Percentiles rank a stretch among this genome's conserved stretches.
These are phyloP conservation scores for Chiua virens DNA, from an alignment of 768 basidiomycete genomes.

Conservation along the genomic window DNA sequence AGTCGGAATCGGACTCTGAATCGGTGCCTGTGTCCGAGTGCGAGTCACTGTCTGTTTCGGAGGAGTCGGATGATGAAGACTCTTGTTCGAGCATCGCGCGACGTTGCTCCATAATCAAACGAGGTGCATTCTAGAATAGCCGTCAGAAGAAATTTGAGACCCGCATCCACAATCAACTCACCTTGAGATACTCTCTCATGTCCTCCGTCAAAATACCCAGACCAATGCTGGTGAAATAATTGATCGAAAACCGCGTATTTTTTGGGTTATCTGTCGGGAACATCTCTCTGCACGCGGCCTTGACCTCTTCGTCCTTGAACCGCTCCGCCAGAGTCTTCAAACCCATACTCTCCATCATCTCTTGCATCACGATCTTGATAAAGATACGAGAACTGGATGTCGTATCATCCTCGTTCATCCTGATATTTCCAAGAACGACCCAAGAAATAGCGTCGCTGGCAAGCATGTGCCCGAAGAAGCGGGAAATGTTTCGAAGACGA, in stretches of 20 bases:
- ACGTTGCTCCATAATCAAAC: slow-evolving; percentile 91
- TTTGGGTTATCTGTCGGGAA: slow-evolving; percentile 97
- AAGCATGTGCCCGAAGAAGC: slow-evolving; percentile 93
- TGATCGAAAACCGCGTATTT: slow-evolving; percentile 94
- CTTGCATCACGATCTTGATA: slow-evolving; percentile 93
- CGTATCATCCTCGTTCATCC: slow-evolving; percentile 97
- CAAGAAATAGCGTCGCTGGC: slow-evolving; percentile 88
- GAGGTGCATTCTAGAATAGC: slow-evolving; percentile 75
- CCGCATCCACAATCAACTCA: slow-evolving; percentile 34
- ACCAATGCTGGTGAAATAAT: slow-evolving; percentile 96
- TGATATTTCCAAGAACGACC: slow-evolving; percentile 80
- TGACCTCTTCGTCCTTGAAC: slow-evolving; percentile 86
- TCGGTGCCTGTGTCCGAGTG: slow-evolving; percentile 34
- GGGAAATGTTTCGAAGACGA: slow-evolving; percentile 92
- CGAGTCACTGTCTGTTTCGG: slow-evolving; percentile 33
- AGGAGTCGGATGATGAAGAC: slow-evolving; percentile 44
- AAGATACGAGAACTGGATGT: slow-evolving; percentile 96
- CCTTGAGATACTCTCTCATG: slow-evolving; percentile 96
- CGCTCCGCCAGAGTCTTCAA: slow-evolving; percentile 82
- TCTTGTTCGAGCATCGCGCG: slow-evolving; percentile 80
- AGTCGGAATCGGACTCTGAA: slow-evolving; percentile 42
- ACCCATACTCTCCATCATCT: slow-evolving; percentile 94
- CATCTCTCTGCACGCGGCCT: slow-evolving; percentile 71
- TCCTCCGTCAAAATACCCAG: slow-evolving; percentile 89
- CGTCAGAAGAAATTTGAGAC: slow-evolving; percentile 2